Conservation (phyloP, 1,284 basidiomycete species). For the Irpex sp. region DNA sequence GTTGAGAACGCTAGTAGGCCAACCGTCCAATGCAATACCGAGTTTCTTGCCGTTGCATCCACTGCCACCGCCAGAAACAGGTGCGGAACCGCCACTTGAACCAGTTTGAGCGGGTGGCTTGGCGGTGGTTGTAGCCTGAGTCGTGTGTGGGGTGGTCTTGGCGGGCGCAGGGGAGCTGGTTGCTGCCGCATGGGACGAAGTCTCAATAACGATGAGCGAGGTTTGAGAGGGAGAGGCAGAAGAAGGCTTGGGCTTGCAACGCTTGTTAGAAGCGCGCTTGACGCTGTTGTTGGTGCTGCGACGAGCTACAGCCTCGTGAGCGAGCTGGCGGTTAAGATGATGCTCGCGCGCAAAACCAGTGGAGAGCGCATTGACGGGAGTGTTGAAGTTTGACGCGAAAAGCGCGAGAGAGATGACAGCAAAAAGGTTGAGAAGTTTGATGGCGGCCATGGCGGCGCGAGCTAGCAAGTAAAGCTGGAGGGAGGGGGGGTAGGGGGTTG, state of each 20-base stretch:
- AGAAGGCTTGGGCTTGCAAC: constrained; percentile 54
- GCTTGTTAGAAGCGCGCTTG: constrained; percentile 27
- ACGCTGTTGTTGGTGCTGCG: constrained; percentile 29
- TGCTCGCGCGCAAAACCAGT: constrained; percentile 29
- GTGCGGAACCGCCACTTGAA: constrained; percentile 5
- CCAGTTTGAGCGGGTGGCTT: not conserved
- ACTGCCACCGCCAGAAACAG: constrained; percentile 9
- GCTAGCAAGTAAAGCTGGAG: not conserved
- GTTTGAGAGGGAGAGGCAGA: not conserved
- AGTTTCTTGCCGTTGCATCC: constrained; percentile 12
- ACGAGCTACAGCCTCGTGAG: constrained; percentile 43
- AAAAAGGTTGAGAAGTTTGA: constrained; percentile 50
- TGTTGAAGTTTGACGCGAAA: constrained; percentile 46
- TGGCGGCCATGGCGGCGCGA: constrained; percentile 45
- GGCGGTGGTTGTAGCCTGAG: constrained; percentile 1
- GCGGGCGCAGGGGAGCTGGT: not conserved
- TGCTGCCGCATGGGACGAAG: not conserved
- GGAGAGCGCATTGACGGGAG: constrained; percentile 50
- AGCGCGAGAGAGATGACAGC: constrained; percentile 56
- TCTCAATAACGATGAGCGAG: not conserved
- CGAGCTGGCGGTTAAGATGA: constrained; percentile 18
- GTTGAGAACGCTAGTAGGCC: constrained; percentile 27
- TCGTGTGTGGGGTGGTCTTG: constrained; percentile 1
- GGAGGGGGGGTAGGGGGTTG: not conserved
- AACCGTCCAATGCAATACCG: constrained; percentile 11